Evolutionary conservation across 2,329 filamentous ascomycete species (phyloP).

Genomic region (Sclerotinia subarctica): DNA sequence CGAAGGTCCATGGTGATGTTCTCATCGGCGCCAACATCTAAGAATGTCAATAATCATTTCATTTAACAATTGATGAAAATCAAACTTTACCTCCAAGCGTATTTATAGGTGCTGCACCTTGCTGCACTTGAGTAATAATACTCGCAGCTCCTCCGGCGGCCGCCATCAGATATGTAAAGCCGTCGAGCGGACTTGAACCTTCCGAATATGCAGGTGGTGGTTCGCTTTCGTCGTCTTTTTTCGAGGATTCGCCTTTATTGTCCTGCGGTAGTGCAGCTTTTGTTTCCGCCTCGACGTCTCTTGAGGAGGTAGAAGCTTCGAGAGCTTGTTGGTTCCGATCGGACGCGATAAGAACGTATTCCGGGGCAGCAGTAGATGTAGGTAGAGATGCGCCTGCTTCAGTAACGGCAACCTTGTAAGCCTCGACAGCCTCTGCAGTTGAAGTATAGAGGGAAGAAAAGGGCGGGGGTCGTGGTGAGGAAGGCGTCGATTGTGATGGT

Average conservation of each 20-base stretch:
- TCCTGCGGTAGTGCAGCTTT: slow-evolving; percentile 82
- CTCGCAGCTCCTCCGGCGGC: slow-evolving; percentile 94
- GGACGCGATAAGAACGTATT: slow-evolving; percentile 49
- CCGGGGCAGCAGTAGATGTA: slow-evolving; percentile 59
- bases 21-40: slow-evolving; percentile 83
- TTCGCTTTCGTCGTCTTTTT: slow-evolving; percentile 80
- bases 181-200: slow-evolving; percentile 85
- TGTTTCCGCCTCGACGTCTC: slow-evolving; percentile 65
- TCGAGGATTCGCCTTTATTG: slow-evolving; percentile 70
- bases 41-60: slow-evolving; percentile 25
- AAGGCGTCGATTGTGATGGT: slow-evolving; percentile 47
- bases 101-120: slow-evolving; percentile 81
- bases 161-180: slow-evolving; percentile 97
- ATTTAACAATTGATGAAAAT: slow-evolving; percentile 7
- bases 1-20: slow-evolving; percentile 92
- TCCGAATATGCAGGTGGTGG: slow-evolving; percentile 95
- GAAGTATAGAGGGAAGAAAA: slow-evolving; percentile 59
- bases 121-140: slow-evolving; percentile 98
- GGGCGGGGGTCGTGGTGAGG: slow-evolving; percentile 50
- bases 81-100: slow-evolving; percentile 70
- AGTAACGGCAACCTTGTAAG: slow-evolving; percentile 41
- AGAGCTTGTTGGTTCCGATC: slow-evolving; percentile 34
- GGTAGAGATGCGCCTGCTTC: slow-evolving; percentile 40
- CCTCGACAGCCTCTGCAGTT: slow-evolving; percentile 40
- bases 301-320: slow-evolving; percentile 32